These are phyloP conservation scores for Jacaranda copaia DNA, from an alignment of 257 asterid genomes.

Conservation along the genomic window DNA sequence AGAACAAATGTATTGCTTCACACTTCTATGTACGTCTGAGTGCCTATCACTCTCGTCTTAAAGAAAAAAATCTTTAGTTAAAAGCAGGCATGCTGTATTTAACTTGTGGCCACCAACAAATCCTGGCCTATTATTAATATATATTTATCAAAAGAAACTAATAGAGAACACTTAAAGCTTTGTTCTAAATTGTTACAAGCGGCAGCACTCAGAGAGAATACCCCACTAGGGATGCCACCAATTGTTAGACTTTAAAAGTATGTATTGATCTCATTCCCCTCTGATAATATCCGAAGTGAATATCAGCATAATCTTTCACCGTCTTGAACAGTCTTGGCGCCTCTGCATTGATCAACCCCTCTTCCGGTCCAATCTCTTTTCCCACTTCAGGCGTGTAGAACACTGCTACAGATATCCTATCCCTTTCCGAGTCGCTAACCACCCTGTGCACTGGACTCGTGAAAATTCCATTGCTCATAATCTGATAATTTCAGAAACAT, in stretches of 20 bases:
- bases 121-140: neutral
- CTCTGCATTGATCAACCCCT: constrained; percentile 45
- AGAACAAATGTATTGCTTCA: too few relatives aligned
- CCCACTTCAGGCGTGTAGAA: constrained; percentile 59
- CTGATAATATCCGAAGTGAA: constrained; percentile 45
- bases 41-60: too few relatives aligned
- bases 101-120: too few relatives aligned
- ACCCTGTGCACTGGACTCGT: constrained; percentile 64
- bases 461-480: constrained; percentile 63
- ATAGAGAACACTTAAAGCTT: neutral
- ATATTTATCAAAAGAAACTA: neutral
- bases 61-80: too few relatives aligned
- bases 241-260: constrained; percentile 17
- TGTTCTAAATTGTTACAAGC: neutral
- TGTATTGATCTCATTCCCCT: constrained; percentile 43
- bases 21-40: too few relatives aligned
- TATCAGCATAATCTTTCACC: constrained; percentile 59
- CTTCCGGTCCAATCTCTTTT: constrained; percentile 63
- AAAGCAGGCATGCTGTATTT: too few relatives aligned
- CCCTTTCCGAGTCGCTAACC: constrained; percentile 46
- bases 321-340: constrained; percentile 47
- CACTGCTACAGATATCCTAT: constrained; percentile 48
- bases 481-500: constrained; percentile 33
- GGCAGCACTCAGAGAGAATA: neutral
- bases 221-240: neutral